phyloP scores from a whole-genome alignment of 164 flowering plant species.

The Cinnamomum micranthum region DNA sequence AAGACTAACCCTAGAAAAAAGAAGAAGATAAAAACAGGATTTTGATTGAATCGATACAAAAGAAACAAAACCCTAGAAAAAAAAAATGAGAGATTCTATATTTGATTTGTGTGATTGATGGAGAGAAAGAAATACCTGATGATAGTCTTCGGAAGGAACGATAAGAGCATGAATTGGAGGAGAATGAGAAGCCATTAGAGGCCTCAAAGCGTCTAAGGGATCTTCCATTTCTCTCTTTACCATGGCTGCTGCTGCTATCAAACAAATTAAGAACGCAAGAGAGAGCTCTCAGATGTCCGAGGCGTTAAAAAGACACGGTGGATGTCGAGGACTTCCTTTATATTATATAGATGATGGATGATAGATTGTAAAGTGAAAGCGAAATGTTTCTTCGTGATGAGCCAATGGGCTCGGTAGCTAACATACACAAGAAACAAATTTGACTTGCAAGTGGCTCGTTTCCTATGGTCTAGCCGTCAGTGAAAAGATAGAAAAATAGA shows the following conservation, averaged over 20 bases:
- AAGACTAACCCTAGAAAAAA: too few relatives aligned
- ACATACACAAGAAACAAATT: too few relatives aligned
- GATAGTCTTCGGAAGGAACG: conserved; percentile 95
- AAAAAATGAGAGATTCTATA: too few relatives aligned
- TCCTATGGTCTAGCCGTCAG: too few relatives aligned
- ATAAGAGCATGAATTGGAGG: conserved; percentile 81
- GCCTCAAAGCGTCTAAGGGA: conserved; percentile 56
- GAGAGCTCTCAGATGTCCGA: neutral
- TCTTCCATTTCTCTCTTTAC: conserved; percentile 41
- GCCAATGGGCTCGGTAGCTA: neutral
- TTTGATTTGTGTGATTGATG: too few relatives aligned
- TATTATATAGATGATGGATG: neutral
- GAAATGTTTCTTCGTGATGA: neutral
- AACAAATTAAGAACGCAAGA: neutral
- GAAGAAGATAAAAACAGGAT: neutral
- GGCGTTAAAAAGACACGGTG: neutral
- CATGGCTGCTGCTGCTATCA: neutral
- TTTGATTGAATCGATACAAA: neutral
- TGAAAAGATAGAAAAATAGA: too few relatives aligned
- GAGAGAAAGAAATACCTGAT: conserved; percentile 52
- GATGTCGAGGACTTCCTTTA: neutral
- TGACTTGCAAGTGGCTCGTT: too few relatives aligned
- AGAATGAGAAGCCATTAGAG: conserved; percentile 83
- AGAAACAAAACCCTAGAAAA: too few relatives aligned
- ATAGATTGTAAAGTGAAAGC: neutral